phyloP scores from a whole-genome alignment of 805 yeast genomes.

The Limtongia smithiae region DNA sequence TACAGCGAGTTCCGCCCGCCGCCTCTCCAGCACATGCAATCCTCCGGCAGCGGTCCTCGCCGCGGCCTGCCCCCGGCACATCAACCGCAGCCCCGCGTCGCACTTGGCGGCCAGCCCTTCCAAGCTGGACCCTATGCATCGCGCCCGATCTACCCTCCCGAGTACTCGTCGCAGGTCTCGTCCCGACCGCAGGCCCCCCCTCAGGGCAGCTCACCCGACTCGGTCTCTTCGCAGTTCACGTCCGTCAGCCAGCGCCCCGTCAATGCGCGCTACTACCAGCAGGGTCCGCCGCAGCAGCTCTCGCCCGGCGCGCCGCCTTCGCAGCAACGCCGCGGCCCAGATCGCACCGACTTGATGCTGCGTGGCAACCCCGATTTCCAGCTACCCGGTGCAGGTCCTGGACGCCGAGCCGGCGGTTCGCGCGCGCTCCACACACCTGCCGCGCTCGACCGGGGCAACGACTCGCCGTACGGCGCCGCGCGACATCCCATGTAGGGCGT shows the following conservation, averaged over 20 bases:
- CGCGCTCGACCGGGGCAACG: background rate
- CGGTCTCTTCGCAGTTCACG: slow-evolving; percentile 35
- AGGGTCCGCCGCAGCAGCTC: slow-evolving; percentile 2
- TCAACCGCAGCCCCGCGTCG: slow-evolving; percentile 4
- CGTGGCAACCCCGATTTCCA: slow-evolving; percentile 50
- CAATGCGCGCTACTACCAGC: slow-evolving; percentile 31
- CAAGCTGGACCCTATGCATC: slow-evolving; percentile 4
- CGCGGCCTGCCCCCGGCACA: too few species aligned
- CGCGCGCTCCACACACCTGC: background rate
- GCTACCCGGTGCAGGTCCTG: slow-evolving; percentile 21
- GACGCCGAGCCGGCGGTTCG: background rate
- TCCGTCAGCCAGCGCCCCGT: slow-evolving; percentile 35
- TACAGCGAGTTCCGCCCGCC: slow-evolving; percentile 14
- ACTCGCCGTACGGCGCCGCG: background rate
- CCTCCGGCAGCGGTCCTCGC: too few species aligned
- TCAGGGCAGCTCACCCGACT: slow-evolving; percentile 30
- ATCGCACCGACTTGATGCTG: slow-evolving; percentile 42
- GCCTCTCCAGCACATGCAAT: background rate
- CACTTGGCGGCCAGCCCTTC: slow-evolving; percentile 1
- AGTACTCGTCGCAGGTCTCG: slow-evolving; percentile 2
- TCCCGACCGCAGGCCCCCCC: slow-evolving; percentile 32
- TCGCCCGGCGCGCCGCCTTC: slow-evolving; percentile 1
- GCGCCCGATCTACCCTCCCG: slow-evolving; percentile 10
- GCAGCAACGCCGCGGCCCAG: background rate
- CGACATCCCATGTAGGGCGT: too few species aligned